Evolutionary conservation across 2,329 filamentous ascomycete genomes (phyloP).

Genomic region (Fusarium proliferatum): DNA sequence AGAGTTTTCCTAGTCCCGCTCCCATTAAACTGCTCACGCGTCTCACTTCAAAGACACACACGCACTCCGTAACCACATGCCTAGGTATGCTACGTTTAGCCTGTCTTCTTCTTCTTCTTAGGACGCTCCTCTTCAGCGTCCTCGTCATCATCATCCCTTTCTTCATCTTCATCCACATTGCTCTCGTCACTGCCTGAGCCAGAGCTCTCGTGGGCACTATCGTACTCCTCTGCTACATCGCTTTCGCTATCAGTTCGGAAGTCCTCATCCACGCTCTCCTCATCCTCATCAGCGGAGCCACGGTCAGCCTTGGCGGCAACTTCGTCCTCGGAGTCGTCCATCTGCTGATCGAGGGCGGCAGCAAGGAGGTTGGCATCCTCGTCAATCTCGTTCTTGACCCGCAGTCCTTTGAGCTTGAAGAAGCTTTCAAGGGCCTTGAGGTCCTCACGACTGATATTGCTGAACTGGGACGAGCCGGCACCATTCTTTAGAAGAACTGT

Average conservation of each 20-base stretch:
- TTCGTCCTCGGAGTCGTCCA: conserved; percentile 86
- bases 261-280: conserved; percentile 95
- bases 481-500: conserved; percentile 90
- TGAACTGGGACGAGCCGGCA: conserved; percentile 92
- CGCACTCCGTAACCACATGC: not conserved
- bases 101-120: conserved; percentile 63
- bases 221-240: conserved; percentile 96
- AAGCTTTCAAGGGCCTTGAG: conserved; percentile 96
- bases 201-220: conserved; percentile 89
- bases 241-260: conserved; percentile 93
- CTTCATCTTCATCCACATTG: conserved; percentile 60
- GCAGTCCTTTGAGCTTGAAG: conserved; percentile 94
- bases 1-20: conserved; percentile 27
- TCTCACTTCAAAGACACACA: not conserved
- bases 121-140: conserved; percentile 58
- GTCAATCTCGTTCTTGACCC: conserved; percentile 98
- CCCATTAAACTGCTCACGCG: conserved; percentile 29
- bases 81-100: conserved; percentile 23
- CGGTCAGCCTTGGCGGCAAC: conserved; percentile 79
- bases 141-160: conserved; percentile 55
- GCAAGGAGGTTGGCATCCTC: conserved; percentile 87
- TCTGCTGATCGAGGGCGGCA: conserved; percentile 84
- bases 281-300: conserved; percentile 94
- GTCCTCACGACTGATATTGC: conserved; percentile 99
- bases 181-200: conserved; percentile 72